Base-by-base conservation (phyloP, 2,329 filamentous ascomycete genomes). In the Immersiporthe knoxdaviesiana region DNA sequence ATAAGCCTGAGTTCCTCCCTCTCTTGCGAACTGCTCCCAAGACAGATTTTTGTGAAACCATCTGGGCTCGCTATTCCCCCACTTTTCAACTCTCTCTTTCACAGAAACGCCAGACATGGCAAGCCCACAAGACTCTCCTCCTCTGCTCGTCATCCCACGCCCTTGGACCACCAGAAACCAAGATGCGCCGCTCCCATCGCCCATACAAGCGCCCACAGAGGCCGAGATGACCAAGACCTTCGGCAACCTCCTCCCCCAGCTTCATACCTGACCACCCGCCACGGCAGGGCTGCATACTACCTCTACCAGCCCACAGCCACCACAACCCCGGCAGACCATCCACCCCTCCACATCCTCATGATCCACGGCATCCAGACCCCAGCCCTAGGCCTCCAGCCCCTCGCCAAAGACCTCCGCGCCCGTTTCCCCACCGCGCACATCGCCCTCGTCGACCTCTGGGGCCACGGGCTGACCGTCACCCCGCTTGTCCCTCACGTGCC, bases 281-380 rank as follows among this genome's bases (percentile, higher is more conserved):
- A 70, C 5, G 82, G 81, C 2, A 79, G 72, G 71, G 79, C 78
- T 7, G 81, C 81, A 7, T 84, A 81, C 73, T 84, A 83, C 65
- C 72, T 77, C 0, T 63, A 82, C 0, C 73, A 59, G 0, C 77
- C 77, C 2, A 68, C 72, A 12, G 27, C 3, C 21, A 32, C 18
- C n/a, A 6, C 27, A 12, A 5, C 21, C 1, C 21, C 59, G 18
- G n/a, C 68, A 21, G 0, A 11, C 0, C 4, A 47, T 1, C 14
- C 70, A 0, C 69, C 74, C 0, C 65, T 73, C 39, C 78, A 77
- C 6, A 78, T 85, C 0, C 75, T 87, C 0, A 74, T 87, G 41
- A 73, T 87, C 0, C 85, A 87, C 68, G 85, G 85, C 32, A 80
- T 86, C 0, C 81, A 85, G 66, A 87, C 84, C 0, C 81, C 83